Evolutionary conservation across 768 basidiomycete species (phyloP).

Genomic region (Collybia mongolica): DNA sequence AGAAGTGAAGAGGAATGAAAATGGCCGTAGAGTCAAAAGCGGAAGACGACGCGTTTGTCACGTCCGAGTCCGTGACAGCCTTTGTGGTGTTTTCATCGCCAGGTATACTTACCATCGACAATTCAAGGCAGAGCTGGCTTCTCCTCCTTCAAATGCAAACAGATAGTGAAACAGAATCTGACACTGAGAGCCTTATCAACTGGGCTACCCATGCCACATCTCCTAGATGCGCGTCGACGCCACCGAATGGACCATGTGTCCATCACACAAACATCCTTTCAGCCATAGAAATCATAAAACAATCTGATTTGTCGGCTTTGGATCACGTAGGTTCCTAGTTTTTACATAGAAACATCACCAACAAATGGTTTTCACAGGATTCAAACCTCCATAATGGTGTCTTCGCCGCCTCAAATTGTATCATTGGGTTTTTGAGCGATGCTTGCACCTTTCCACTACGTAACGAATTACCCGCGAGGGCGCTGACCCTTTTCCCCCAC

Average conservation of each 20-base stretch:
- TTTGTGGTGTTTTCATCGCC: too few relatives aligned
- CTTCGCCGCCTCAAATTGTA: constrained; percentile 16
- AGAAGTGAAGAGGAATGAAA: too few relatives aligned
- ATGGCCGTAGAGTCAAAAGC: too few relatives aligned
- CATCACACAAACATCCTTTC: not conserved
- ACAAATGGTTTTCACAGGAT: constrained; percentile 7
- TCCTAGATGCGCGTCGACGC: not conserved
- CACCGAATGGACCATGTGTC: not conserved
- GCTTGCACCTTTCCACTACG: constrained; percentile 3
- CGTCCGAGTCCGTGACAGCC: too few relatives aligned
- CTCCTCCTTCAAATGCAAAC: constrained; percentile 12
- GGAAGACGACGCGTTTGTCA: too few relatives aligned
- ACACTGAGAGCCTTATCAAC: constrained; percentile 24
- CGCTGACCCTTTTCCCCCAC: constrained; percentile 10
- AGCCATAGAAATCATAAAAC: constrained; percentile 12
- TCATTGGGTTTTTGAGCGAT: constrained; percentile 17
- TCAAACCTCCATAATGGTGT: constrained; percentile 13
- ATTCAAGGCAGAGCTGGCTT: too few relatives aligned
- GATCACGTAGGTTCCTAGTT: constrained; percentile 11
- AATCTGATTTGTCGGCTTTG: constrained; percentile 6
- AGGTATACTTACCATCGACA: too few relatives aligned
- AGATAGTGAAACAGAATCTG: constrained; percentile 57
- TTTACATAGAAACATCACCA: not conserved
- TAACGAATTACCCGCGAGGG: not conserved
- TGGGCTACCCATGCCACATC: not conserved